These are phyloP conservation scores for Trichopus zeylanicus DNA, from an alignment of 116 monocot genomes.

Conservation along the genomic window DNA sequence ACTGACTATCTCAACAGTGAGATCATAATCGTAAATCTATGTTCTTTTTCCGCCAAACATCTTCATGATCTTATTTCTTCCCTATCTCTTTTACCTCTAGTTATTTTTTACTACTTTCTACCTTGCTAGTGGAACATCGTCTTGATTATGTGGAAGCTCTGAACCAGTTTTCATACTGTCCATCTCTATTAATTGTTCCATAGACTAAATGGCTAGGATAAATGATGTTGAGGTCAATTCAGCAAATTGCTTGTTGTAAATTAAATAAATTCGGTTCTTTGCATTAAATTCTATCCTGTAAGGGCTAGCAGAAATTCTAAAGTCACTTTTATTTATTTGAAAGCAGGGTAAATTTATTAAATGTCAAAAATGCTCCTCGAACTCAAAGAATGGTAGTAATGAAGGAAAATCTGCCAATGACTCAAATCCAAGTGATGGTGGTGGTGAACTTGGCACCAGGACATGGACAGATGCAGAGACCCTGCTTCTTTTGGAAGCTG, in stretches of 20 bases:
- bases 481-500: conserved; percentile 79
- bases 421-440: conserved; percentile 13
- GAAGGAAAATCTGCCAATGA: conserved; percentile 24
- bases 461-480: conserved; percentile 86
- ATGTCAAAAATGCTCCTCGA: conserved; percentile 60
- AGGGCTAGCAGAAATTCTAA: too few relatives aligned
- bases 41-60: too few relatives aligned
- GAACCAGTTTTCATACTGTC: background rate
- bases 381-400: conserved; percentile 12
- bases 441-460: conserved; percentile 6
- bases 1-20: too few relatives aligned
- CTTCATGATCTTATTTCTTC: too few relatives aligned
- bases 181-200: background rate
- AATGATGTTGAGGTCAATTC: background rate
- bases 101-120: too few relatives aligned
- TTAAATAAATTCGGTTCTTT: too few relatives aligned
- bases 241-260: background rate
- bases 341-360: conserved; percentile 38
- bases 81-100: too few relatives aligned
- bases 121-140: background rate
- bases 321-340: conserved; percentile 1
- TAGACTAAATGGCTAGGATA: background rate
- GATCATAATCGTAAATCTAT: too few relatives aligned
- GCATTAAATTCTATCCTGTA: too few relatives aligned
- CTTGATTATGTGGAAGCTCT: background rate